Base-by-base conservation (phyloP, 2,329 filamentous ascomycete species). In the Fusarium xylarioides region DNA sequence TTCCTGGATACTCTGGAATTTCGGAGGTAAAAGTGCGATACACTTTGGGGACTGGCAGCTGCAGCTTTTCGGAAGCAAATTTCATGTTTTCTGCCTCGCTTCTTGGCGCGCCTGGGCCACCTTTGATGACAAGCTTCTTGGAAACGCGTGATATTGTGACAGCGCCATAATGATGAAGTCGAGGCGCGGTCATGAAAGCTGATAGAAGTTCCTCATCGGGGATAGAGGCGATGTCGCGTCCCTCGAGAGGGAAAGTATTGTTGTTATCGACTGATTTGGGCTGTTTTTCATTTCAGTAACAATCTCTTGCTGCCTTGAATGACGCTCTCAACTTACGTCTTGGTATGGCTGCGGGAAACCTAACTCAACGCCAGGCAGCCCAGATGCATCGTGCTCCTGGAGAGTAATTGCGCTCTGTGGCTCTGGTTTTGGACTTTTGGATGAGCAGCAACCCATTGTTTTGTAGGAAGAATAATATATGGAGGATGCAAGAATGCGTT, bases 211-310 rank as follows among this genome's bases (percentile, higher is more conserved):
- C 49, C 1, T 52, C 7, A 1, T 37, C n/a, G 3, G n/a, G 11
- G 3, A 37, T 6, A 1, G 18, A 52, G 6, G 12, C 1, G 1
- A 26, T 21, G 32, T 52, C 47, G 0, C 1, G 9, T 3, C 6
- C 18, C 21, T 37, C 9, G 9, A 52, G 30, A 0, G 32, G 18
- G 9, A 52, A 34, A 0, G 0, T 9, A 7, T 19, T 19, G 3
- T 14, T n/a, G 2, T 52, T 2, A 2, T 50, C n/a, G 0, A 50
- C 11, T 1, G 30, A 3, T 10, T 21, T 23, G 0, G 21, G 30
- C 47, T 46, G 9, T 46, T 21, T n/a, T n/a, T n/a, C n/a, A n/a
- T n/a, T n/a, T n/a, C n/a, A n/a, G n/a, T n/a, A n/a, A n/a, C n/a
- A n/a, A n/a, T n/a, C n/a, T n/a, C n/a, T n/a, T n/a, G n/a, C n/a